Percentiles rank a stretch among this genome's conserved stretches.
These are phyloP conservation scores for Solanum phureja DNA, from an alignment of 257 asterid species.

Conservation along the genomic window DNA sequence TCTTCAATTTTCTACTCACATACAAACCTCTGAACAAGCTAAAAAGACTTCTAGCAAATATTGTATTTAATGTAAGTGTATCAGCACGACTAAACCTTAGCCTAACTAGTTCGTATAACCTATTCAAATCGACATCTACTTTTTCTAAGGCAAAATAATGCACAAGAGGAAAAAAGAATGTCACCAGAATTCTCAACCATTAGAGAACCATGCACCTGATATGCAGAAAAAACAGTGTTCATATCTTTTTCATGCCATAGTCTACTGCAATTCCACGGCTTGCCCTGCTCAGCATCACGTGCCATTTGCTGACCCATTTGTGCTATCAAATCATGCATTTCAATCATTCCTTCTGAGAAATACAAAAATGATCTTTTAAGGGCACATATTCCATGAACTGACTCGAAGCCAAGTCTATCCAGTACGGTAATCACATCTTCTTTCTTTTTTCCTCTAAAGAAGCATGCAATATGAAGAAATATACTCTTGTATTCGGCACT, in stretches of 20 bases:
- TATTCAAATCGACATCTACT: too few relatives aligned
- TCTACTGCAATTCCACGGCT: neutral
- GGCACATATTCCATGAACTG: neutral
- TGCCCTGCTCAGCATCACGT: neutral
- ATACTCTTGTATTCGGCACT: neutral
- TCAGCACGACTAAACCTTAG: too few relatives aligned
- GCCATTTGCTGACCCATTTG: neutral
- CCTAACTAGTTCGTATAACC: too few relatives aligned
- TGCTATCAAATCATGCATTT: neutral
- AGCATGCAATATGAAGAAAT: conserved; percentile 1
- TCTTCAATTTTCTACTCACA: neutral
- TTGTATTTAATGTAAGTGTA: too few relatives aligned
- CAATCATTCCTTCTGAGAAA: neutral
- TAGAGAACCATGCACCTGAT: neutral
- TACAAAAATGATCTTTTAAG: neutral
- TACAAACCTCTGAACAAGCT: neutral
- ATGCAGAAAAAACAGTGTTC: neutral
- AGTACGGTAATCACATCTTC: neutral
- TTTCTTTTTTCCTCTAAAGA: neutral
- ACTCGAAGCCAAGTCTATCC: neutral
- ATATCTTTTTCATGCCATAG: neutral
- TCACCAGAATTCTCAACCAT: neutral
- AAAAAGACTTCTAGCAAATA: neutral
- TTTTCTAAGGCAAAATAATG: too few relatives aligned
- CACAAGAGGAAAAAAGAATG: too few relatives aligned